Percentiles rank a stretch among this genome's conserved stretches.
These are phyloP conservation scores for Hyaloscypha hepaticicola DNA, from an alignment of 495 filamentous ascomycete genomes.

Conservation along the genomic window DNA sequence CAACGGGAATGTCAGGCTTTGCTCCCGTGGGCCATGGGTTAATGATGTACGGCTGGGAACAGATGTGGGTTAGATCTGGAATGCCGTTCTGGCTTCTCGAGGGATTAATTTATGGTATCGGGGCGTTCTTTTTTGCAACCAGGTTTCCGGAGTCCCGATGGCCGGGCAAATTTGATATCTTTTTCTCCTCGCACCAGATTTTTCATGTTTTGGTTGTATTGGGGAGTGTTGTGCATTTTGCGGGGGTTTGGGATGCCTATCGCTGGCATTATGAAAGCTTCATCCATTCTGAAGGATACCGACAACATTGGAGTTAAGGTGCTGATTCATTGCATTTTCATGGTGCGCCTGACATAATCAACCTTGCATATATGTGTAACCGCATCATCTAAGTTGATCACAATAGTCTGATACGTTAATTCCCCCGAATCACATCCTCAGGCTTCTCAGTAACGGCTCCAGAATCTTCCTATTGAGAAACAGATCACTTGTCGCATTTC, in stretches of 20 bases:
- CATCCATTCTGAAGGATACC: not conserved
- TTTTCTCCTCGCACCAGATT: conserved; percentile 62
- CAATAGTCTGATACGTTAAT: no score
- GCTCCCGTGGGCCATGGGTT: conserved; percentile 49
- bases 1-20: conserved; percentile 47
- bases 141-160: conserved; percentile 40
- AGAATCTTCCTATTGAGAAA: no score
- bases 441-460: no score
- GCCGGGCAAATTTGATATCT: conserved; percentile 57
- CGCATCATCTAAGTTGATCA: no score
- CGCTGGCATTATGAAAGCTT: not conserved
- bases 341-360: no score
- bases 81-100: conserved; percentile 46
- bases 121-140: conserved; percentile 40
- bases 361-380: no score
- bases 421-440: no score
- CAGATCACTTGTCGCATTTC: no score
- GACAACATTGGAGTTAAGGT: no score
- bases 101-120: conserved; percentile 33
- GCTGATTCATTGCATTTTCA: no score
- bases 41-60: conserved; percentile 38
- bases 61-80: conserved; percentile 44
- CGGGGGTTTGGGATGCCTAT: not conserved
- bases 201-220: conserved; percentile 25
- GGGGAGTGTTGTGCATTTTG: not conserved